Conservation (phyloP, 139 green algal genomes). For the Chlorella ohadii region DNA sequence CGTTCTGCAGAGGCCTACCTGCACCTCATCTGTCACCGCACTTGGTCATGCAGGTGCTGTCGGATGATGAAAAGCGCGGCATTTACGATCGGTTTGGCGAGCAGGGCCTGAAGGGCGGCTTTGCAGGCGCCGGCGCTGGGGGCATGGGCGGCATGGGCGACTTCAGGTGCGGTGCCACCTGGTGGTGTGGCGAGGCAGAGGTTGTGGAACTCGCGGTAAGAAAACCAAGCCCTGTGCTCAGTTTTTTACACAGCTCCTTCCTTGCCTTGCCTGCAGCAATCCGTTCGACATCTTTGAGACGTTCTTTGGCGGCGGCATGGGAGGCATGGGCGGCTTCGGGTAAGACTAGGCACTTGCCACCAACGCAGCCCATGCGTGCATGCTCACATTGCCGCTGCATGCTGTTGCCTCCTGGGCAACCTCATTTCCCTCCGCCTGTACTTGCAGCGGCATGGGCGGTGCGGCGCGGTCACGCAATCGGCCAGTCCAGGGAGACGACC, state of each 20-base stretch:
- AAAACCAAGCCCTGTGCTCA: no score
- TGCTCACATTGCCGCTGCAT: no score
- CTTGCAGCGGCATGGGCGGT: conserved; percentile 53
- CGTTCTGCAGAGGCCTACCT: no score
- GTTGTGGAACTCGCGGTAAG: no score
- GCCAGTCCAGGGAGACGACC: conserved; percentile 81
- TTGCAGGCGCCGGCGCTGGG: neutral
- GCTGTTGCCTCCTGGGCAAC: no score
- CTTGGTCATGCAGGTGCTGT: conserved; percentile 86
- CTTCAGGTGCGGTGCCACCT: conserved; percentile 50
- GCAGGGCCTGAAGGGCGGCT: conserved; percentile 90
- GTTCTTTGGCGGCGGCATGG: conserved; percentile 92
- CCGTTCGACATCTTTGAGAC: conserved; percentile 99
- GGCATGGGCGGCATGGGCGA: conserved; percentile 76
- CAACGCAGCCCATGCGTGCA: no score
- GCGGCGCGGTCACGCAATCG: conserved; percentile 53
- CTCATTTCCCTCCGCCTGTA: neutral
- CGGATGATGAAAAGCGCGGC: conserved; percentile 94
- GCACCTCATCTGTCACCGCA: no score
- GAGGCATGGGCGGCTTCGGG: conserved; percentile 67
- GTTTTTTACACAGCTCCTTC: no score
- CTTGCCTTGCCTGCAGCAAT: conserved; percentile 62
- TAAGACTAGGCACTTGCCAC: neutral
- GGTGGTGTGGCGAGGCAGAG: no score
- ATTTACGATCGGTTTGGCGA: conserved; percentile 99